Conservation (phyloP, 1,284 basidiomycete genomes). For the Acaromyces ingoldii region DNA sequence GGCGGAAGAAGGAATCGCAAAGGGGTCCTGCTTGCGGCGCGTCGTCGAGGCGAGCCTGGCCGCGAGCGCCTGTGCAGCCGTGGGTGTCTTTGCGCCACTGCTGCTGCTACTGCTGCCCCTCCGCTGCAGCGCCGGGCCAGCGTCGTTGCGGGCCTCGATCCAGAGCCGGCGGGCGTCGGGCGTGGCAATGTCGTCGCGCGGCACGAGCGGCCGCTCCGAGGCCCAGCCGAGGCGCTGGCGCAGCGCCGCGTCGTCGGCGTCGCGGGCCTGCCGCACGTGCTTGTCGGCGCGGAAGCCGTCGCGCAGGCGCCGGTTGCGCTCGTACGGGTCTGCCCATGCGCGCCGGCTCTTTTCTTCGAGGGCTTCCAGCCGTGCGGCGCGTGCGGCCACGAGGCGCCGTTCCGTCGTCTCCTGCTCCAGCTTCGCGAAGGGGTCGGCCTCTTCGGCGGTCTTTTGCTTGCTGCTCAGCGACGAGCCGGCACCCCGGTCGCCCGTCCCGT, state of each 20-base stretch:
- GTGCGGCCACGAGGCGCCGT: too few relatives aligned
- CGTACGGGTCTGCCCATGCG: slow-evolving; percentile 77
- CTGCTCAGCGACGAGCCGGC: too few relatives aligned
- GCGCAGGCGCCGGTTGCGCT: slow-evolving; percentile 67
- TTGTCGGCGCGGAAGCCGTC: slow-evolving; percentile 80
- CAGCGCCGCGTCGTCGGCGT: slow-evolving; percentile 64
- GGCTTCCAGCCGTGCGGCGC: slow-evolving; percentile 70
- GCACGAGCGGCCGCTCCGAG: slow-evolving; percentile 10
- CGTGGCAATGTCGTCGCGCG: background rate
- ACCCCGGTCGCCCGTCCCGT: too few relatives aligned
- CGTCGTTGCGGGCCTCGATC: background rate
- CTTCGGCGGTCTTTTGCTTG: too few relatives aligned
- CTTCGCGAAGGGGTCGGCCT: too few relatives aligned
- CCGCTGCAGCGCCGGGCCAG: background rate
- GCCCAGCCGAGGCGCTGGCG: slow-evolving; percentile 55
- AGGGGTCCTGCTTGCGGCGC: background rate
- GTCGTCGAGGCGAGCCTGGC: slow-evolving; percentile 9
- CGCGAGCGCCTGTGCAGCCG: slow-evolving; percentile 27
- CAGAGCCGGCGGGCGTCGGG: slow-evolving; percentile 2
- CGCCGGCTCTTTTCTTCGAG: slow-evolving; percentile 69
- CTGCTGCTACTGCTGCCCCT: background rate
- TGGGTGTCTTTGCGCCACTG: background rate
- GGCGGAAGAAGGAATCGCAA: background rate
- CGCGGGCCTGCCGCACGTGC: slow-evolving; percentile 65
- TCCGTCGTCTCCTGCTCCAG: too few relatives aligned